Evolutionary conservation across 768 basidiomycete species (phyloP).

Genomic region (Suillus subaureus): DNA sequence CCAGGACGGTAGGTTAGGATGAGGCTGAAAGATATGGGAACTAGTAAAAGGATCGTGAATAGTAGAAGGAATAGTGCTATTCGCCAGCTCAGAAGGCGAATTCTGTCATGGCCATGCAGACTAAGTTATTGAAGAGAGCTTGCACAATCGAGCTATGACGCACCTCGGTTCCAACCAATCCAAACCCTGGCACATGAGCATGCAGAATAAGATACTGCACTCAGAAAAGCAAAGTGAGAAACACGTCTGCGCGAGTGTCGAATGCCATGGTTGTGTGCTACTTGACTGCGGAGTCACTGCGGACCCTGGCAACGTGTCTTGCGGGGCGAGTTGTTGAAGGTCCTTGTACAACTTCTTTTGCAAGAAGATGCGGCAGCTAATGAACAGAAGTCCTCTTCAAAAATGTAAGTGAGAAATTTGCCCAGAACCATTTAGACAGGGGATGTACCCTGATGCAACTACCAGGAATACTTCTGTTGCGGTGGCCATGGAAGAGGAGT

Average conservation of each 20-base stretch:
- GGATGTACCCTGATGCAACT: slow-evolving; percentile 22
- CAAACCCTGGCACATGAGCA: slow-evolving; percentile 73
- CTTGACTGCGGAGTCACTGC: slow-evolving; percentile 21
- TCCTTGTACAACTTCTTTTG: slow-evolving; percentile 61
- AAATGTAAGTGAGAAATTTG: not conserved
- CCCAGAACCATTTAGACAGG: not conserved
- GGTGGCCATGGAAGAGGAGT: slow-evolving; percentile 18
- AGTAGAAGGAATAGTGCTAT: slow-evolving; percentile 66
- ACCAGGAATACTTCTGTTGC: slow-evolving; percentile 12
- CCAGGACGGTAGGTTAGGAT: slow-evolving; percentile 50
- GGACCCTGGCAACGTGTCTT: slow-evolving; percentile 26
- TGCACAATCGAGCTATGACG: slow-evolving; percentile 26
- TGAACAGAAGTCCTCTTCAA: slow-evolving; percentile 50
- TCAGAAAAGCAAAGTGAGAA: slow-evolving; percentile 79
- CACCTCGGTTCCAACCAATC: slow-evolving; percentile 56
- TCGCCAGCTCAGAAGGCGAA: slow-evolving; percentile 68
- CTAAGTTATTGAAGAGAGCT: slow-evolving; percentile 9
- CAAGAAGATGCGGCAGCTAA: slow-evolving; percentile 61
- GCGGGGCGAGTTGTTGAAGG: slow-evolving; percentile 49
- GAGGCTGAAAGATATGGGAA: slow-evolving; percentile 66
- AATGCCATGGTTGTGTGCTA: slow-evolving; percentile 46
- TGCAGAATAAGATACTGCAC: slow-evolving; percentile 68
- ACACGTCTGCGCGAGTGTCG: slow-evolving; percentile 53
- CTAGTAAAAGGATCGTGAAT: slow-evolving; percentile 59
- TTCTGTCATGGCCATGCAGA: slow-evolving; percentile 36